Conservation (phyloP, 805 yeast genomes). For the Yamadazyma philogaea region DNA sequence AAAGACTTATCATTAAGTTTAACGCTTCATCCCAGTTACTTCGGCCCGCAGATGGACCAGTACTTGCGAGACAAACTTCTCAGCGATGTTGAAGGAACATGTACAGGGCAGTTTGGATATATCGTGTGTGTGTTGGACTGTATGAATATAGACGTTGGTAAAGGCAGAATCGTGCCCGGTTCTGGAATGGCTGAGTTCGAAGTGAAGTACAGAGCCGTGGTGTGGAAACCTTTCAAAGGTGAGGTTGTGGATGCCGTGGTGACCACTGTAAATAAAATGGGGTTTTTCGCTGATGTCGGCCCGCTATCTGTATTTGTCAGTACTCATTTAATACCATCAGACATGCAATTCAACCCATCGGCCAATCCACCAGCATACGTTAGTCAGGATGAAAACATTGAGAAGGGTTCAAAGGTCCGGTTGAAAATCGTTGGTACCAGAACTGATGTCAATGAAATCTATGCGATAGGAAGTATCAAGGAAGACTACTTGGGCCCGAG, state of each 20-base stretch:
- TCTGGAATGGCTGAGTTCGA: slow-evolving; percentile 95
- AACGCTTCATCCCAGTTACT: slow-evolving; percentile 94
- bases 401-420: slow-evolving; percentile 90
- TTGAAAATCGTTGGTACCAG: slow-evolving; percentile 96
- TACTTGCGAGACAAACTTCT: slow-evolving; percentile 83
- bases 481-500: slow-evolving; percentile 94
- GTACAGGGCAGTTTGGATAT: slow-evolving; percentile 98
- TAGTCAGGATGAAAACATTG: slow-evolving; percentile 90
- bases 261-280: slow-evolving; percentile 89
- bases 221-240: slow-evolving; percentile 98
- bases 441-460: slow-evolving; percentile 94
- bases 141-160: slow-evolving; percentile 91
- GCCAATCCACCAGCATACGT: slow-evolving; percentile 98
- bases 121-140: slow-evolving; percentile 94
- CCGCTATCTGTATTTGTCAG: slow-evolving; percentile 93
- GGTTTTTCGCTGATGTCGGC: slow-evolving; percentile 97
- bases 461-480: slow-evolving; percentile 96
- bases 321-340: slow-evolving; percentile 90
- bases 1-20: slow-evolving; percentile 90
- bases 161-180: slow-evolving; percentile 86
- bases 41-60: slow-evolving; percentile 97
- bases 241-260: slow-evolving; percentile 98
- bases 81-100: slow-evolving; percentile 96
- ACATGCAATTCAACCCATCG: slow-evolving; percentile 89
- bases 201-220: slow-evolving; percentile 93